Evolutionary conservation across 2,329 filamentous ascomycete species (phyloP).

Genomic region (Colletotrichum aenigma): DNA sequence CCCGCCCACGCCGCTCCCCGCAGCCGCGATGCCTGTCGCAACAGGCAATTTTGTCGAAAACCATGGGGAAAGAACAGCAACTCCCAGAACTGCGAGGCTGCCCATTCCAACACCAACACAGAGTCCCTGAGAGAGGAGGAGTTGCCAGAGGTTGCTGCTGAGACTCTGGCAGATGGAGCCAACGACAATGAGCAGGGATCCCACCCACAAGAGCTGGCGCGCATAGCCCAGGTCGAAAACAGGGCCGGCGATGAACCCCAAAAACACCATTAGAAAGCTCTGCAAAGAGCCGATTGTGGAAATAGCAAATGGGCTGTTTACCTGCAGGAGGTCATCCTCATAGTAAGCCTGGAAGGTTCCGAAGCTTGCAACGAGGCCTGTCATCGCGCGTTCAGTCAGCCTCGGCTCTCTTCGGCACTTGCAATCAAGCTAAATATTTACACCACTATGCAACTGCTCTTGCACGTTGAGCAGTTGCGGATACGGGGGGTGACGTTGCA

Average conservation of each 20-base stretch:
- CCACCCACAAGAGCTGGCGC: constrained; percentile 39
- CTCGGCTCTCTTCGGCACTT: neutral
- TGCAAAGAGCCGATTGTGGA: constrained; percentile 53
- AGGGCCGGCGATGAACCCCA: constrained; percentile 47
- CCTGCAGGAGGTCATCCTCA: constrained; percentile 28
- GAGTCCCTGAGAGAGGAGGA: constrained; percentile 51
- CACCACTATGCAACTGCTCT: neutral
- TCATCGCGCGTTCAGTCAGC: neutral
- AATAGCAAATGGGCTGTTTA: constrained; percentile 27
- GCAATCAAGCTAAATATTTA: neutral
- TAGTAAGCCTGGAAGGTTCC: constrained; percentile 62
- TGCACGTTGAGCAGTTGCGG: neutral
- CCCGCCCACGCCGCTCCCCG: constrained; percentile 33
- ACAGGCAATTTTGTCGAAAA: constrained; percentile 32
- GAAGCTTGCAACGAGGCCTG: constrained; percentile 45
- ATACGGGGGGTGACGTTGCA: neutral
- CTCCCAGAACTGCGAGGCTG: constrained; percentile 39
- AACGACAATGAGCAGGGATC: constrained; percentile 46
- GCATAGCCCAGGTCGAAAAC: constrained; percentile 53
- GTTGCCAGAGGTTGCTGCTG: constrained; percentile 49
- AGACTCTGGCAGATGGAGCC: constrained; percentile 51
- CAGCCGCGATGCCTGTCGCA: constrained; percentile 35
- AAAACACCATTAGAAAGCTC: constrained; percentile 46
- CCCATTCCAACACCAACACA: constrained; percentile 50
- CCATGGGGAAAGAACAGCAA: constrained; percentile 36